Conservation (phyloP, 129 eudicot genomes). For the Silybum marianum region DNA sequence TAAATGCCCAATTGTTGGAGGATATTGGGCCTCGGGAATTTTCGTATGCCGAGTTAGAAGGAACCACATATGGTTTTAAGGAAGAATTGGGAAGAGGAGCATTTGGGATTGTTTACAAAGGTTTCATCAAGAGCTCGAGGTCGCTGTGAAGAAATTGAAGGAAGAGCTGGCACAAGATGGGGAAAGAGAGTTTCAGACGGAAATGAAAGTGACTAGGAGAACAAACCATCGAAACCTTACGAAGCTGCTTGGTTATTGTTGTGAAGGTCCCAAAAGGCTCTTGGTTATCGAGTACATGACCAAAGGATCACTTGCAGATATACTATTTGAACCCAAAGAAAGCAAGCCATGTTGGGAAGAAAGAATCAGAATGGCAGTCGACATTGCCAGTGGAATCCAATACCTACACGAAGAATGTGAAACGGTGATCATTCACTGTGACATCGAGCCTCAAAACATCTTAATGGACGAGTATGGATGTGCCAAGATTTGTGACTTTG, state of each 20-base stretch:
- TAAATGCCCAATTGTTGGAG: constrained; percentile 5
- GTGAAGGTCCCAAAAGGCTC: no score
- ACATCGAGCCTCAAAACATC: constrained; percentile 47
- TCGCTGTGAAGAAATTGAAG: neutral
- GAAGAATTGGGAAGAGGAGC: constrained; percentile 49
- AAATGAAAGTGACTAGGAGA: no score
- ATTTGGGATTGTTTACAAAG: constrained; percentile 49
- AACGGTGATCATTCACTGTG: constrained; percentile 44
- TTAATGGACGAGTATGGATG: constrained; percentile 35
- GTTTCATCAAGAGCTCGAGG: constrained; percentile 20
- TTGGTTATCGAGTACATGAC: no score
- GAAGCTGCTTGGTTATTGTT: no score
- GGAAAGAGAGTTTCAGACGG: no score
- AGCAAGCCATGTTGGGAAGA: constrained; percentile 30
- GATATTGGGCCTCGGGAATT: constrained; percentile 27
- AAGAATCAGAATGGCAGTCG: constrained; percentile 31
- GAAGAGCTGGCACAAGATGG: neutral
- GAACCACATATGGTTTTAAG: constrained; percentile 32
- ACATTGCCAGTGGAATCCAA: constrained; percentile 30
- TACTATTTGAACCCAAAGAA: neutral
- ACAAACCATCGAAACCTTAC: no score
- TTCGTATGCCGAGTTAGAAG: constrained; percentile 36
- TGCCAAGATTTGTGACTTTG: constrained; percentile 34
- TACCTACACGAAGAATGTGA: constrained; percentile 47
- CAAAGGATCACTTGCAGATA: constrained; percentile 10